These are phyloP conservation scores for Colletotrichum coccodes DNA, from an alignment of 2,329 filamentous ascomycete species.

Conservation along the genomic window DNA sequence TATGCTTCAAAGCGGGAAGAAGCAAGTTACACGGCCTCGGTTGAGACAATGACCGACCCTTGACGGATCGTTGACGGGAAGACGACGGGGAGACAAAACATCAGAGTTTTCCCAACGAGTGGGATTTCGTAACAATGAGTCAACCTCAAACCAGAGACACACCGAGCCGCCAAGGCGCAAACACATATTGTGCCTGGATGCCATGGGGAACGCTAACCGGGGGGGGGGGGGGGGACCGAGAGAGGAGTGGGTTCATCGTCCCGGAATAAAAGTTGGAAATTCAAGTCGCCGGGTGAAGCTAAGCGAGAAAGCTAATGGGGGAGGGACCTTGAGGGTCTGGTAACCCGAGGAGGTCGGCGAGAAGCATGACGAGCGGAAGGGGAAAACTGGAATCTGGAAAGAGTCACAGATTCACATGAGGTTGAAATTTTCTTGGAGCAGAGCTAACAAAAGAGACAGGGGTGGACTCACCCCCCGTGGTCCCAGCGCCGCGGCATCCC, in stretches of 20 bases:
- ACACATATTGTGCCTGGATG: neutral
- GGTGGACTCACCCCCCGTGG: too few species aligned
- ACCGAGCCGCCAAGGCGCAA: neutral
- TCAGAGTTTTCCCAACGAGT: neutral
- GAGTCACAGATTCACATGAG: constrained; percentile 16
- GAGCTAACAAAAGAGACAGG: neutral
- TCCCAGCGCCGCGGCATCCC: constrained; percentile 28
- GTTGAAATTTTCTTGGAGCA: neutral
- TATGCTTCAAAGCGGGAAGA: constrained; percentile 1
- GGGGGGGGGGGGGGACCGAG: too few species aligned
- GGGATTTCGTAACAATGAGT: constrained; percentile 15
- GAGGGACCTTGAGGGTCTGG: neutral
- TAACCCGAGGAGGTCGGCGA: neutral
- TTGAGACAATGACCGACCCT: constrained; percentile 6
- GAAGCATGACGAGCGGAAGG: constrained; percentile 9
- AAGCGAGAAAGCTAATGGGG: neutral
- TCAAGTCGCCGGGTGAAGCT: neutral
- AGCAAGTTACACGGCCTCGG: neutral
- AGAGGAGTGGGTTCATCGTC: neutral
- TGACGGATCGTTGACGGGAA: constrained; percentile 7
- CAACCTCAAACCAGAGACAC: constrained; percentile 19
- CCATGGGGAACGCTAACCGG: constrained; percentile 19
- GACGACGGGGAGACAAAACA: neutral
- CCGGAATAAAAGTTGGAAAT: neutral
- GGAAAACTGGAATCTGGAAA: neutral